Conservation (phyloP, 768 basidiomycete species). For the Kwoniella newhampshirensis region DNA sequence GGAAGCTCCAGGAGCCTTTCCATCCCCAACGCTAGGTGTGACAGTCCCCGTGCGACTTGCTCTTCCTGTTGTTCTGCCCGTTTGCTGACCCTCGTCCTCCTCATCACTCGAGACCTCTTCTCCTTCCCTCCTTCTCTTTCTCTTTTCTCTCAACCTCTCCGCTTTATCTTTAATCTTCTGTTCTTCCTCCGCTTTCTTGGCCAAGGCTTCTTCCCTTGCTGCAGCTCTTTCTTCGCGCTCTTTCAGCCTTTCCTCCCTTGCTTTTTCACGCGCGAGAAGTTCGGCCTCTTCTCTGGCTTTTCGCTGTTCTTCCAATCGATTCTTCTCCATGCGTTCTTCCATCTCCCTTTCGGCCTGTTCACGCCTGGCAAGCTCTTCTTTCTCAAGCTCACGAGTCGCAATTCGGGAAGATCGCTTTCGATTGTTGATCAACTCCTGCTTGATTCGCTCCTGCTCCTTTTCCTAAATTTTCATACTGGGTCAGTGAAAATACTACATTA, state of each 20-base stretch:
- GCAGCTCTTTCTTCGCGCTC: slow-evolving; percentile 47
- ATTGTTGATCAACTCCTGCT: slow-evolving; percentile 74
- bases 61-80: background rate
- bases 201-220: slow-evolving; percentile 52
- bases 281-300: slow-evolving; percentile 32
- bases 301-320: slow-evolving; percentile 39
- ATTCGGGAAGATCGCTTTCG: slow-evolving; percentile 90
- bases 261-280: slow-evolving; percentile 31
- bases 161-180: slow-evolving; percentile 39
- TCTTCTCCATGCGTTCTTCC: slow-evolving; percentile 51
- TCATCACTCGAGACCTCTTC: slow-evolving; percentile 24
- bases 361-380: slow-evolving; percentile 62
- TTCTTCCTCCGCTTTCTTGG: slow-evolving; percentile 39
- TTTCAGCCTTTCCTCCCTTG: slow-evolving; percentile 46
- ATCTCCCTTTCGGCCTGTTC: slow-evolving; percentile 56
- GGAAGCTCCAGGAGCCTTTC: slow-evolving; percentile 4
- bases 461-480: slow-evolving; percentile 26
- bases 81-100: slow-evolving; percentile 12
- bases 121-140: slow-evolving; percentile 36
- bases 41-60: background rate
- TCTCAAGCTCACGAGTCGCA: slow-evolving; percentile 74
- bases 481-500: slow-evolving; percentile 49
- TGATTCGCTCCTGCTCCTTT: slow-evolving; percentile 47
- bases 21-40: slow-evolving; percentile 1
- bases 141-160: slow-evolving; percentile 33